Base-by-base conservation (phyloP, 2,329 filamentous ascomycete species). In the Talaromyces albobiverticillius region DNA sequence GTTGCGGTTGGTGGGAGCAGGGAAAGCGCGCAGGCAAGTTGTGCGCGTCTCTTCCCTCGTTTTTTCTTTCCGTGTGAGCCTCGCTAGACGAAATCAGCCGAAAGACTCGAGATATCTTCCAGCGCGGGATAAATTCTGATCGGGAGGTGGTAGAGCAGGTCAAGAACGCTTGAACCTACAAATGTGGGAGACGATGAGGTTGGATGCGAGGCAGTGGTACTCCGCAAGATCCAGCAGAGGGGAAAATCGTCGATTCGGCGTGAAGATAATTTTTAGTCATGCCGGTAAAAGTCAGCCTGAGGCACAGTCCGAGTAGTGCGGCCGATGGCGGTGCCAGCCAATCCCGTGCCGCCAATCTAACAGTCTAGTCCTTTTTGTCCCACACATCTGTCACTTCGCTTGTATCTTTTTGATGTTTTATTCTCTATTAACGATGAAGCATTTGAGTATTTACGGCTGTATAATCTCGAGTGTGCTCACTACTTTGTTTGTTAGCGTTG, bases 1-100 rank as follows among this genome's bases (percentile, higher is more conserved):
- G 82, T 85, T 84, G 82, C 79, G 76, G 75, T 70, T 67, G 61
- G 61, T 65, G 59, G 60, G 60, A 62, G 60, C 54, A 58, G 61
- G 67, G 71, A 70, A 70, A 70, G 71, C 71, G 71, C 72, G 59
- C 66, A 62, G 60, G 51, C 50, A 63, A n/a, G 58, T 63, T 70
- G 71, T 71, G 72, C 71, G 70, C 70, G 67, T 64, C 68, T 73
- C 66, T 66, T 53, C 51, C 55, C 45, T 51, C n/a, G 29, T 32
- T 49, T 57, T 57, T 46, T 22, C 53, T 26, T 57, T 59, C 56
- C 58, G 54, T 60, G 23, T n/a, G 29, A 23, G 14, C 16, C 50
- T 52, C 50, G 50, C 41, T 52, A 51, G 48, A 43, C 43, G 43
- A 16, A 40, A 40, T 18, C 16, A 16, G 36, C 18, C 16, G 7